These are phyloP conservation scores for Sordariomycetes sp. DNA, from an alignment of 2,329 filamentous ascomycete species.

Conservation along the genomic window DNA sequence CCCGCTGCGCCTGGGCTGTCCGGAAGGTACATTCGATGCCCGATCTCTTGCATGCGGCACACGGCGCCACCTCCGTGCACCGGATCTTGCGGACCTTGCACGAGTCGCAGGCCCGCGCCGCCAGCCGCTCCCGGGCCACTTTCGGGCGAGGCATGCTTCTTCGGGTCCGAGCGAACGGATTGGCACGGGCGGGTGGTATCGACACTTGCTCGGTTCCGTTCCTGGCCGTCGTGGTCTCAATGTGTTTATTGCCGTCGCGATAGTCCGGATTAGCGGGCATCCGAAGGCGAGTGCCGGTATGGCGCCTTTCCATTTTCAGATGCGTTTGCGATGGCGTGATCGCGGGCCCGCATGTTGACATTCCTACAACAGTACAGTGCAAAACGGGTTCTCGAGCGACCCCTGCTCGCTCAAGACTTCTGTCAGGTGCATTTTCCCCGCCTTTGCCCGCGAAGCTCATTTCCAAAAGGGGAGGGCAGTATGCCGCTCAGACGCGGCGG, in stretches of 20 bases:
- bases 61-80: constrained; percentile 35
- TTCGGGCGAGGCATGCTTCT: constrained; percentile 7
- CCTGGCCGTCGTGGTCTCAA: too few species aligned
- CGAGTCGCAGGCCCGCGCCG: constrained; percentile 31
- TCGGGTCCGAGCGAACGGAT: background rate
- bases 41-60: constrained; percentile 29
- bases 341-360: background rate
- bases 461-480: too few species aligned
- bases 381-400: too few species aligned
- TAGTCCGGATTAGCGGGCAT: background rate
- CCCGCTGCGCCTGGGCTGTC: constrained; percentile 28
- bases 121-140: constrained; percentile 11
- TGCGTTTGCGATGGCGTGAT: background rate
- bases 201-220: background rate
- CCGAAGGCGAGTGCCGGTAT: background rate
- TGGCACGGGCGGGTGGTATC: too few species aligned
- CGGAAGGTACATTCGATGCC: constrained; percentile 40
- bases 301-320: background rate
- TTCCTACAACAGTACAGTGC: background rate
- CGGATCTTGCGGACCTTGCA: constrained; percentile 43
- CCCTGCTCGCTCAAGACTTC: too few species aligned
- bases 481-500: too few species aligned
- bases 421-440: too few species aligned
- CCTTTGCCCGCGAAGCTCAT: too few species aligned
- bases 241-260: too few species aligned